These are phyloP conservation scores for Diaporthe vaccinii DNA, from an alignment of 2,329 filamentous ascomycete genomes.

Conservation along the genomic window DNA sequence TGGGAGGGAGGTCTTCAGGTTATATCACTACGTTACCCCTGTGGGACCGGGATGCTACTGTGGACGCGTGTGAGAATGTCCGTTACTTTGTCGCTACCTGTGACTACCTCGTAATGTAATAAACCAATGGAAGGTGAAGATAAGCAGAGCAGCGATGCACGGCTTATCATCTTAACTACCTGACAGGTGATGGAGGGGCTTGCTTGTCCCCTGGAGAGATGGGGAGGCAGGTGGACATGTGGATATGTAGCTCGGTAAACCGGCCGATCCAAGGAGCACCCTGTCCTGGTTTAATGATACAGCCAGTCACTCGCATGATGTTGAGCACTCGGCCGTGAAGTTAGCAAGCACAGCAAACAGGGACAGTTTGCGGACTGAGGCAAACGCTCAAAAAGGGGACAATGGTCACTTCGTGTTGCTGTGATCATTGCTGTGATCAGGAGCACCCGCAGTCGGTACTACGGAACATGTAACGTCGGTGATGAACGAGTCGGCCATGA, in stretches of 20 bases:
- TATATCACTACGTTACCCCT: conserved; percentile 18
- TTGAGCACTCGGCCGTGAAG: neutral
- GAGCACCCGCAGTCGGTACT: neutral
- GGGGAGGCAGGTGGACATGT: neutral
- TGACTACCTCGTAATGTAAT: conserved; percentile 12
- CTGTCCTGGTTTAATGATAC: neutral
- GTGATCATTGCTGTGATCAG: neutral
- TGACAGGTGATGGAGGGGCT: neutral
- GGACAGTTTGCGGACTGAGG: no score
- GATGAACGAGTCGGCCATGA: conserved; percentile 22
- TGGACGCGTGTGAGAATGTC: neutral
- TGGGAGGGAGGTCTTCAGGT: conserved; percentile 5
- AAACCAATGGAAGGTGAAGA: conserved; percentile 14
- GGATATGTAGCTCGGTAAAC: conserved; percentile 2
- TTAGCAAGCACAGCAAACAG: neutral
- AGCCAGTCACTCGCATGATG: neutral
- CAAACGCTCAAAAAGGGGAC: neutral
- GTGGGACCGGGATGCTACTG: neutral
- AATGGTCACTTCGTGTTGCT: neutral
- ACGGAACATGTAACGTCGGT: neutral
- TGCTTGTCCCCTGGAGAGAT: conserved; percentile 1
- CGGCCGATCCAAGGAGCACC: conserved; percentile 2
- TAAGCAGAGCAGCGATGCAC: neutral
- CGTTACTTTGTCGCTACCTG: neutral
- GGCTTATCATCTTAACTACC: conserved; percentile 4